These are phyloP conservation scores for Myxozyma sirexii DNA, from an alignment of 805 yeast species.

Conservation along the genomic window DNA sequence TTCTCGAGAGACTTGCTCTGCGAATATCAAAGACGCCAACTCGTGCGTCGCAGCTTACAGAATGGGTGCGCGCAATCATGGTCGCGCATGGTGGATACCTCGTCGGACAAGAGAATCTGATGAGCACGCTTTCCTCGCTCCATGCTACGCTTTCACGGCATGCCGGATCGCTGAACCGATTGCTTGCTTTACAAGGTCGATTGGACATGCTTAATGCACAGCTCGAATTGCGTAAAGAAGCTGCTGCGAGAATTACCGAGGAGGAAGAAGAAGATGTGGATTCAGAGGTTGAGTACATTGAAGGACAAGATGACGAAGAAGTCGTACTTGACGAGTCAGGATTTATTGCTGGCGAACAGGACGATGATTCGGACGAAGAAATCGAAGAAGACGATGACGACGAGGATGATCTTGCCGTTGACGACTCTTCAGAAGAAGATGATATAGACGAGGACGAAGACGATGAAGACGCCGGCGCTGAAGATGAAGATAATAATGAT, in stretches of 20 bases:
- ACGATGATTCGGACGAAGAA: conserved; percentile 45
- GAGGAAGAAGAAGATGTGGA: conserved; percentile 39
- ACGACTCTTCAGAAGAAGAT: conserved; percentile 35
- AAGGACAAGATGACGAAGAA: conserved; percentile 39
- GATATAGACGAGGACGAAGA: conserved; percentile 33
- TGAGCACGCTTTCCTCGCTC: conserved; percentile 58
- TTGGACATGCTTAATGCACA: conserved; percentile 77
- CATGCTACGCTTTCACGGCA: conserved; percentile 60
- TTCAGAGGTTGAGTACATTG: conserved; percentile 53
- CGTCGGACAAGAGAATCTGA: conserved; percentile 54
- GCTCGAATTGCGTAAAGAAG: conserved; percentile 63
- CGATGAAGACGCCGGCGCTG: conserved; percentile 31
- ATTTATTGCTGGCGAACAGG: conserved; percentile 52
- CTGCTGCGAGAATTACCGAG: conserved; percentile 41
- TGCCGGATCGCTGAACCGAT: conserved; percentile 61
- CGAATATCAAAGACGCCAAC: conserved; percentile 57
- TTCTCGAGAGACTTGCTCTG: conserved; percentile 54
- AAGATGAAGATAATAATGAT: conserved; percentile 10
- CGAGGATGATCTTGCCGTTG: conserved; percentile 38
- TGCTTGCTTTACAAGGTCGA: conserved; percentile 84
- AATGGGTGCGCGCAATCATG: conserved; percentile 84
- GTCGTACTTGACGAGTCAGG: conserved; percentile 41
- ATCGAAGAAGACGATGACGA: conserved; percentile 42
- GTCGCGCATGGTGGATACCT: conserved; percentile 69
- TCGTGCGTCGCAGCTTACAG: conserved; percentile 52